Evolutionary conservation across 768 basidiomycete genomes (phyloP), one percentile per base, ranked within the genome.

Genomic region (Strobilomyces echinocephalus): DNA sequence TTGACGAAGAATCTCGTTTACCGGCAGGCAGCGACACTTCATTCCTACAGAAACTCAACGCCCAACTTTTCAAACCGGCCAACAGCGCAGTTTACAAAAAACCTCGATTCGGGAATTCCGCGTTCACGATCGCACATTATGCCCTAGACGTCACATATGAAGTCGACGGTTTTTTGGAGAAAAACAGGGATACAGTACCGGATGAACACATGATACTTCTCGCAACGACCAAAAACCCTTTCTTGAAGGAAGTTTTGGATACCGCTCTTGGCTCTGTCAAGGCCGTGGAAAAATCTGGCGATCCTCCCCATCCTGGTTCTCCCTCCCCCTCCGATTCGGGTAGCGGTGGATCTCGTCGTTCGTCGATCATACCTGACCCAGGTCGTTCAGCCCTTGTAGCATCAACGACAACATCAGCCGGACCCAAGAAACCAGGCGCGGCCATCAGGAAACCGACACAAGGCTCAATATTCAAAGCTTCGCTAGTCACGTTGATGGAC

Each of bases 71-170:
- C 49, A 97, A 92, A 65, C 85, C 91, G 7, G 85, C 87, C 57
- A 87, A 88, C 74, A 91, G 88, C 66, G 78, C 78, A 15, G 84
- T 97, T 7, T 99, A 88, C 83, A 98, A 98, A 75, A 99, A 98
- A 72, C 95, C 97, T 33, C 83, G 97, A n/a, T 99, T 99, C 69
- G 95, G 95, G 43, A 95, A 92, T 66, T 87, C 92, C 35, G 87
- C 95, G 0, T 99, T 99, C 72, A 98, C 95, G 2, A 92, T 99
- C 61, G 91, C 95, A 9, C 97, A 99, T 67, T 99, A 99, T 69
- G 97, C 97, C 5, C 76, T 93, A 64, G 97, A 99, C 68, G 97
- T 99, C 51, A 97, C 95, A 2, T 99, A 99, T 72, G 97, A 98
- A 66, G 91, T 89, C 7, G 97, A 97, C 59, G 95, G 97, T 18